Evolutionary conservation across 768 basidiomycete species (phyloP), one percentile per base, ranked within the genome.

Genomic region (Suillus hirtellus): DNA sequence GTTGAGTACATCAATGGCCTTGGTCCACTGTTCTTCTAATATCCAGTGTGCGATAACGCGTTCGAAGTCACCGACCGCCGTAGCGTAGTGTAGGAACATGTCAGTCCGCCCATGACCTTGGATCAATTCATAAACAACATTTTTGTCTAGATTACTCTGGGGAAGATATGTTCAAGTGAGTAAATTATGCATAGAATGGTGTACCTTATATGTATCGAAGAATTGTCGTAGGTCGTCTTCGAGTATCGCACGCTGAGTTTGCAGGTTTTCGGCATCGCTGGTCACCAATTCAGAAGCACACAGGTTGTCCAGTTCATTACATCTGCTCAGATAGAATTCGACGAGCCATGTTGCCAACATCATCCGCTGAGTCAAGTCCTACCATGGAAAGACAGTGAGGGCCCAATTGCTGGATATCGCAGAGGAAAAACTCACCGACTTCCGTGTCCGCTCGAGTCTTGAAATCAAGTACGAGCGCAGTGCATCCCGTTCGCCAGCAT

Each of bases 341-440:
- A 97, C 90, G 14, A 99, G 86, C 97, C 97, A 99, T 0, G 95
- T 98, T 19, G 97, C 96, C 21, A 99, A 79, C 88, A 99, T 95
- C 90, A 95, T 95, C 46, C 97, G 85, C 73, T 98, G 96, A 0
- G 94, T 95, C 44, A 91, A 68, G 69, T 97, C 95, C 96, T 98
- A 62, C 14, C 52, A 31, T 59, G 54, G 38, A 44, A 43, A 49
- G 37, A 37, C 50, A 12, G 12, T 31, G 27, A n/a, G 53, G 64
- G 44, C 60, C 54, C 15, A 38, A 43, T 58, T 5, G 37, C 44
- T n/a, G 24, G 19, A 61, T 46, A 9, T 46, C 55, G 19, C 12
- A 43, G 15, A 53, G n/a, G 63, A 42, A 24, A 5, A 0, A 75
- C 89, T 67, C 63, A 95, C 96, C 55, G 82, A 85, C 77, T 92